Conservation (phyloP, 208 protist species). For the Leishmania turanica region DNA sequence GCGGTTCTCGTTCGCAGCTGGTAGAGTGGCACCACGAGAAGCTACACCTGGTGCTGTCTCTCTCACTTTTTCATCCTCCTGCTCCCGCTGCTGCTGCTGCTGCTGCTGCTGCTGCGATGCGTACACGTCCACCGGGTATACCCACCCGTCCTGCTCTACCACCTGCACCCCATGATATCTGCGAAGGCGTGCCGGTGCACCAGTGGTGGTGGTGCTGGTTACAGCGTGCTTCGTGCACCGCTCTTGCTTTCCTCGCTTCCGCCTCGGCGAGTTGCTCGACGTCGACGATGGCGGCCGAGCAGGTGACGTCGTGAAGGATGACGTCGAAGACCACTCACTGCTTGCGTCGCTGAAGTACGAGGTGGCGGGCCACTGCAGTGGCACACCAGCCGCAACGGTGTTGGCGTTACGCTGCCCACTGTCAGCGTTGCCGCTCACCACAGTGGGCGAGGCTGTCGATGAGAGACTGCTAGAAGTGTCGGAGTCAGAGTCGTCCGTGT, state of each 20-base stretch:
- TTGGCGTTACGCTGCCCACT: not conserved
- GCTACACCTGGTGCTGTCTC: not conserved
- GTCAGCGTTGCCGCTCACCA: not conserved
- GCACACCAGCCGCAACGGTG: not conserved
- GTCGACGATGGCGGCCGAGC: not conserved
- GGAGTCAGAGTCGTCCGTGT: not conserved
- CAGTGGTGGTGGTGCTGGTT: not conserved
- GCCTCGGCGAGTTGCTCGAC: not conserved
- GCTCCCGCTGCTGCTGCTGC: conserved; percentile 1
- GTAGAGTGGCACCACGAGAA: not conserved
- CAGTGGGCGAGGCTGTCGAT: not conserved
- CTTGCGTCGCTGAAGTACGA: conserved; percentile 31
- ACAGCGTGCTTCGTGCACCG: not conserved
- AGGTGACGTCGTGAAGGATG: conserved; percentile 8
- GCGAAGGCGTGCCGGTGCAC: conserved; percentile 1
- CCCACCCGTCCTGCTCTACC: conserved; percentile 65
- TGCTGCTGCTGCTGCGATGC: conserved; percentile 15
- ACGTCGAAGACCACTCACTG: conserved; percentile 26
- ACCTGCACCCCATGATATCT: conserved; percentile 28
- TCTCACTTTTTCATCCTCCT: not conserved
- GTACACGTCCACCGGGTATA: conserved; percentile 56
- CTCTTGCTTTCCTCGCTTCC: conserved; percentile 10
- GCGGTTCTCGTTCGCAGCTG: not conserved
- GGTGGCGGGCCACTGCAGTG: conserved; percentile 24
- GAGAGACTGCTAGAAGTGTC: not conserved